Conservation (phyloP, 305 asterid genomes). For the Fraxinus albicans region DNA sequence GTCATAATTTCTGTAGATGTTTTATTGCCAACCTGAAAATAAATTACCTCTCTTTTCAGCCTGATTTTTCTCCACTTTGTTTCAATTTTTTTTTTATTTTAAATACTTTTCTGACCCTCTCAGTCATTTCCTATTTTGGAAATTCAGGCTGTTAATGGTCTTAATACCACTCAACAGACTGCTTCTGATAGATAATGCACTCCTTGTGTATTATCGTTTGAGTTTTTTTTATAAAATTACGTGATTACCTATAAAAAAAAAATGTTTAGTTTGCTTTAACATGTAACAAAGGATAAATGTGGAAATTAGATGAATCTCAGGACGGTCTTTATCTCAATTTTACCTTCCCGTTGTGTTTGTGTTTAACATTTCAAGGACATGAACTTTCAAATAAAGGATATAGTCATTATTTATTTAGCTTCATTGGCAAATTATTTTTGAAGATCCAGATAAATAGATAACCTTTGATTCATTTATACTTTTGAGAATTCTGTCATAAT, state of each 20-base stretch:
- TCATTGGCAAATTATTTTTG: background rate
- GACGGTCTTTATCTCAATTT: background rate
- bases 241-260: too few relatives aligned
- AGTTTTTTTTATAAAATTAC: too few relatives aligned
- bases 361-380: background rate
- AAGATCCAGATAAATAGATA: background rate
- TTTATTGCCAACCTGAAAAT: background rate
- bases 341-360: background rate
- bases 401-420: background rate
- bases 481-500: background rate
- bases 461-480: background rate
- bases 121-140: background rate
- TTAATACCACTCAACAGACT: conserved; percentile 47
- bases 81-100: background rate
- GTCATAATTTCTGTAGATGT: background rate
- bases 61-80: background rate
- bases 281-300: background rate
- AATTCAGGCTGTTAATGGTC: conserved; percentile 47
- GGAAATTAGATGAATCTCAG: background rate
- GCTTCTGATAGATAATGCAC: too few relatives aligned
- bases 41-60: conserved; percentile 5
- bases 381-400: background rate
- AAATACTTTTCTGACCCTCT: conserved; percentile 9
- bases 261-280: background rate
- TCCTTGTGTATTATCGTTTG: too few relatives aligned